Evolutionary conservation across 331 rosid genomes (phyloP), one percentile per base, ranked within the genome.

Genomic region (Telfairia occidentalis): DNA sequence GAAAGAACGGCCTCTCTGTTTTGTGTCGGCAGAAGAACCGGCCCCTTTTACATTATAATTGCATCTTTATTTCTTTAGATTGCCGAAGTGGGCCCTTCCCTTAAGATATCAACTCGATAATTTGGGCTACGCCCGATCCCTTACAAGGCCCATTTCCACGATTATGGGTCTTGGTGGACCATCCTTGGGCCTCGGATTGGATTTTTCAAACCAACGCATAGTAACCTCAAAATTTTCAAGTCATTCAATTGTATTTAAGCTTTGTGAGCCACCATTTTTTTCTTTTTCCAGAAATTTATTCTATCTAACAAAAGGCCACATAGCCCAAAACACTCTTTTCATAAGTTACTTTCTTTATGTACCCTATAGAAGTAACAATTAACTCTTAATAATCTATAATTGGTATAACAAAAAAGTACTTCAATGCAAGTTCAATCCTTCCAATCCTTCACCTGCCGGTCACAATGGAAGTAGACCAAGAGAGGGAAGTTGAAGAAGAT

Each of bases 401-500:
- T 61, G 21, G 26, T 16, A n/a, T 63, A 0, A 6, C 43, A 38
- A 4, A 30, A 24, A 28, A 2, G 21, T 29, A 12, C 3, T 37
- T 18, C 19, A 10, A n/a, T n/a, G n/a, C n/a, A 23, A 24, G 32
- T 3, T 24, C 8, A 24, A 23, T 21, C 1, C 2, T 24, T 24
- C 3, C n/a, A 11, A 35, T 19, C 34, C 9, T 77, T 86, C 84
- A 90, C 84, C 97, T 85, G 3, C 96, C 97, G 0, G 71, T 75
- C 13, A 65, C 15, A 8, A 24, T 6, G 52, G 88, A 40, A 42
- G 7, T 52, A 8, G 97, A 84, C 87, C 84, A 84, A 70, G 88
- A 78, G 10, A 86, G 45, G 70, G 89, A 83, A 84, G 75, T 84
- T 48, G 89, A 84, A n/a, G 84, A 85, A 78, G 90, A 84, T n/a